These are phyloP conservation scores for Trichoderma cornu-damae DNA, from an alignment of 2,329 filamentous ascomycete genomes.

Conservation along the genomic window DNA sequence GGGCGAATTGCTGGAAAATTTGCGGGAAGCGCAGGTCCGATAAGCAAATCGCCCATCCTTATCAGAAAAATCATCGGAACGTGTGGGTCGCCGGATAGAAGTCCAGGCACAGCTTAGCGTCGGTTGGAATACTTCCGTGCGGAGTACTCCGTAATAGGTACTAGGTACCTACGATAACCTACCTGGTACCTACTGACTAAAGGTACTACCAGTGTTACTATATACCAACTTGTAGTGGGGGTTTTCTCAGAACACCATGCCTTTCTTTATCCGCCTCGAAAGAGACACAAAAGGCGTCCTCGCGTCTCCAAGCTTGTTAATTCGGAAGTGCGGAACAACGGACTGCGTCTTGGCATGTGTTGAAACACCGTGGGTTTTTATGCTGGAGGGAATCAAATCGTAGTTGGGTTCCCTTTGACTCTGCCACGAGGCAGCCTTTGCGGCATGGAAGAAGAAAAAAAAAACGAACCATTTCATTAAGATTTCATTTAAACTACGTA, in stretches of 20 bases:
- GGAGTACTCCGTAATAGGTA: too few species aligned
- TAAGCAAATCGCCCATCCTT: conserved; percentile 14
- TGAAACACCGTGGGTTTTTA: too few species aligned
- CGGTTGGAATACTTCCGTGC: neutral
- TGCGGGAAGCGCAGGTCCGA: conserved; percentile 9
- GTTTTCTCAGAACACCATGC: too few species aligned
- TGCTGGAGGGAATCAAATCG: neutral
- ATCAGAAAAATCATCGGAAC: conserved; percentile 13
- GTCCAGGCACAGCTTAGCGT: conserved; percentile 3
- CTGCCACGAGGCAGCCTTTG: too few species aligned
- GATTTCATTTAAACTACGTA: conserved; percentile 39
- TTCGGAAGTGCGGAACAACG: neutral
- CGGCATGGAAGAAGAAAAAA: neutral
- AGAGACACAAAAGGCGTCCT: neutral
- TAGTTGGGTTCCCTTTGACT: too few species aligned
- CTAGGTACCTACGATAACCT: too few species aligned
- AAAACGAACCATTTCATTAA: conserved; percentile 27
- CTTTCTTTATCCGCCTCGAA: too few species aligned
- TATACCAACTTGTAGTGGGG: neutral
- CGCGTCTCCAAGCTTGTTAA: neutral
- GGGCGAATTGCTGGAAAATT: conserved; percentile 10
- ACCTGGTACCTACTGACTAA: too few species aligned
- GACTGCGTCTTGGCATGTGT: too few species aligned
- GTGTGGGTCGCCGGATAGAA: neutral
- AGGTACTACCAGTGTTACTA: too few species aligned